A percentile compares a stretch with the other conserved stretches of the same genome.
These are phyloP conservation scores for Naematelia aurantialba DNA, from an alignment of 768 basidiomycete genomes.

Conservation along the genomic window DNA sequence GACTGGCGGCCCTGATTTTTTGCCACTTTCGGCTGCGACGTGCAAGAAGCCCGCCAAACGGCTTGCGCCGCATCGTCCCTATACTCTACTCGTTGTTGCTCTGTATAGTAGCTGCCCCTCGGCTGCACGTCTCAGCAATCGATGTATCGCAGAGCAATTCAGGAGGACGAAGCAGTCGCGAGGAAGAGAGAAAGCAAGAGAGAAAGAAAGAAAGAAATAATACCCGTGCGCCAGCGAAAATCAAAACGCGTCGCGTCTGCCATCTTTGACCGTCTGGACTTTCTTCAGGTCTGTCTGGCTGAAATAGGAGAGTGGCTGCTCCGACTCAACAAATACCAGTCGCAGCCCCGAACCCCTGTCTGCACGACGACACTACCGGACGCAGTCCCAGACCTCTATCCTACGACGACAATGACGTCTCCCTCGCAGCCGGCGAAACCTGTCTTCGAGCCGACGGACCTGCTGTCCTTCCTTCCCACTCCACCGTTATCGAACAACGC, in stretches of 20 bases:
- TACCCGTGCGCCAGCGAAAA: too few relatives aligned
- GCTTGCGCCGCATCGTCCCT: not conserved
- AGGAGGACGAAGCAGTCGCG: not conserved
- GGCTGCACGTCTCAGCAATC: too few relatives aligned
- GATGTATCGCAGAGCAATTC: too few relatives aligned
- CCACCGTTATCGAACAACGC: conserved; percentile 4
- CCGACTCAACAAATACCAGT: too few relatives aligned
- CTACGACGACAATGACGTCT: not conserved
- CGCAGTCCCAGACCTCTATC: too few relatives aligned
- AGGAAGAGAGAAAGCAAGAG: not conserved
- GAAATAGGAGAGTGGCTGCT: too few relatives aligned
- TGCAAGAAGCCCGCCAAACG: not conserved
- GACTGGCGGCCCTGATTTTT: too few relatives aligned
- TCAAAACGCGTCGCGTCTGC: not conserved
- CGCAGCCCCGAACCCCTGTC: too few relatives aligned
- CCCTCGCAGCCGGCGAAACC: not conserved
- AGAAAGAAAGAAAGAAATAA: too few relatives aligned
- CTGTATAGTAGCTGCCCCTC: too few relatives aligned
- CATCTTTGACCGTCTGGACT: not conserved
- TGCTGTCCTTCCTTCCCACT: conserved; percentile 5
- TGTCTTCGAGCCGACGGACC: conserved; percentile 4
- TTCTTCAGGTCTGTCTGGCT: not conserved
- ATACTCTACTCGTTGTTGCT: too few relatives aligned
- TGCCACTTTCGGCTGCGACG: not conserved
- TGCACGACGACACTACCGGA: too few relatives aligned